A percentile compares a stretch with the other conserved stretches of the same genome.
These are phyloP conservation scores for Lycium ferocissimum DNA, from an alignment of 257 asterid species.

Conservation along the genomic window DNA sequence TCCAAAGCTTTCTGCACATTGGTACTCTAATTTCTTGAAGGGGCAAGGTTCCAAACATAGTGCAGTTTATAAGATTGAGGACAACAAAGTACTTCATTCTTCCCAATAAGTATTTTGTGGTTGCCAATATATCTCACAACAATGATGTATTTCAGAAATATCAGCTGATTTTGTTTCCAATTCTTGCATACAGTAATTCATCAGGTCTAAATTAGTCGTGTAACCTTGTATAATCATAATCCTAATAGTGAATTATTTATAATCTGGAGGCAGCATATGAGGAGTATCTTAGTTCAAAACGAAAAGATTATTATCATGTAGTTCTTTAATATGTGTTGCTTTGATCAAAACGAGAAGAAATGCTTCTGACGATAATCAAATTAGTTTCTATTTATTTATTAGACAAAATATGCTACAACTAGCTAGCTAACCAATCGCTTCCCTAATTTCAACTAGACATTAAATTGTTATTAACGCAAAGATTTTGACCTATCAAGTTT, in stretches of 20 bases:
- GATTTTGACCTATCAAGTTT: too few relatives aligned
- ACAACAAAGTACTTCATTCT: neutral
- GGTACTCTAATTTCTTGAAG: conserved; percentile 60
- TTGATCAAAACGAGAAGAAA: neutral
- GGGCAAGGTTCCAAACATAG: conserved; percentile 34
- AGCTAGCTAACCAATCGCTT: too few relatives aligned
- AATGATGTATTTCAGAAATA: neutral
- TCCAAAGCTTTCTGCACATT: conserved; percentile 55
- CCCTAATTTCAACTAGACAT: too few relatives aligned
- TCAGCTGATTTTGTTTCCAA: neutral
- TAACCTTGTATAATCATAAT: neutral
- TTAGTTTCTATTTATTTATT: too few relatives aligned
- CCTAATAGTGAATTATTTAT: neutral
- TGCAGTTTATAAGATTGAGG: neutral
- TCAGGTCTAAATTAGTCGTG: neutral
- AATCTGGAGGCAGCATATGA: neutral
- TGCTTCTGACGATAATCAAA: too few relatives aligned
- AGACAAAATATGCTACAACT: too few relatives aligned
- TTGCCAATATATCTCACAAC: neutral
- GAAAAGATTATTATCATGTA: neutral
- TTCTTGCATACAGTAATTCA: neutral
- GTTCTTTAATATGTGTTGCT: neutral
- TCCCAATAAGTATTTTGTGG: neutral
- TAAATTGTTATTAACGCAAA: too few relatives aligned
- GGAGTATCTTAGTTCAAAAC: neutral